These are phyloP conservation scores for Drosera capensis DNA, from an alignment of 148 eudicot genomes.

Conservation along the genomic window DNA sequence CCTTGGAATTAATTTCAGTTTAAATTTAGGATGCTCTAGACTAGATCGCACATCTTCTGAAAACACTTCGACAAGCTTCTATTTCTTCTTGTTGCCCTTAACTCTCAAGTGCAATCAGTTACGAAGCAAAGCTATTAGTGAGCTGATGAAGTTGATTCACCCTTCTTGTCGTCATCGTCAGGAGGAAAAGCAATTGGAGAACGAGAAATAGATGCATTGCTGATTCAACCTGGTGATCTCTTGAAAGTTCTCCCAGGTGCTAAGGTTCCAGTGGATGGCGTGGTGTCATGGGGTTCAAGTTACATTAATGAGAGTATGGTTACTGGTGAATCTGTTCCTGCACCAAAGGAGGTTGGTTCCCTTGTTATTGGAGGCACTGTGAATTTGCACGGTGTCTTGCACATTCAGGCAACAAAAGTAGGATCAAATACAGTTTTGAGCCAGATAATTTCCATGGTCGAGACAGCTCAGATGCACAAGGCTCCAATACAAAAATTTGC, in stretches of 20 bases:
- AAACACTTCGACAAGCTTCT: too few species aligned
- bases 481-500: conserved; percentile 98
- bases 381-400: conserved; percentile 90
- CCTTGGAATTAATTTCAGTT: background rate
- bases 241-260: conserved; percentile 89
- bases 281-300: conserved; percentile 86
- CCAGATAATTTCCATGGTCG: conserved; percentile 90
- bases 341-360: conserved; percentile 49
- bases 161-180: conserved; percentile 17
- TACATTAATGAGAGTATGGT: conserved; percentile 94
- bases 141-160: too few species aligned
- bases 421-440: conserved; percentile 91
- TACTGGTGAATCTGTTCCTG: conserved; percentile 92
- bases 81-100: too few species aligned
- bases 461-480: conserved; percentile 95
- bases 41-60: background rate
- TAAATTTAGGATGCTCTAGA: background rate
- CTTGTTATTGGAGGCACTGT: conserved; percentile 88
- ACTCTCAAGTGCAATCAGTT: too few species aligned
- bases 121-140: too few species aligned
- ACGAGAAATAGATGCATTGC: conserved; percentile 82
- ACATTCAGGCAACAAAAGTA: conserved; percentile 76
- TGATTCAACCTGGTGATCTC: conserved; percentile 85
- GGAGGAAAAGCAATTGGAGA: conserved; percentile 66
- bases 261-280: conserved; percentile 84